A percentile compares a stretch with the other conserved stretches of the same genome.
These are phyloP conservation scores for Ilyonectria destructans DNA, from an alignment of 2,329 filamentous ascomycete species.

Conservation along the genomic window DNA sequence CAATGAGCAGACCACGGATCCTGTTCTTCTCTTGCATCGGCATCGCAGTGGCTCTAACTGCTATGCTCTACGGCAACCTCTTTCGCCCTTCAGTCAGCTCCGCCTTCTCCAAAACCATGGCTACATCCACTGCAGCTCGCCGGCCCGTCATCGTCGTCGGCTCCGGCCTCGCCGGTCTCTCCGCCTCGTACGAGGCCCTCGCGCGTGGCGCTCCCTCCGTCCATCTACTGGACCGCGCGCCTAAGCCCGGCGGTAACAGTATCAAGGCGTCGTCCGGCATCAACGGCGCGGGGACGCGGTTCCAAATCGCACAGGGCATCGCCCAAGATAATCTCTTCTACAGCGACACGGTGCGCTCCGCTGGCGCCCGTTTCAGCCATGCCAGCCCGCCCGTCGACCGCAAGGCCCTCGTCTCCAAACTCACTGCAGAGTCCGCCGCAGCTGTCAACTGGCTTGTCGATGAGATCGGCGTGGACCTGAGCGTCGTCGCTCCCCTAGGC, in stretches of 20 bases:
- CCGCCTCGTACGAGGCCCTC: slow-evolving; percentile 72
- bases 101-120: slow-evolving; percentile 49
- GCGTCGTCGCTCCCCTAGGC: slow-evolving; percentile 71
- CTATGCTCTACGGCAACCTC: slow-evolving; percentile 51
- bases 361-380: slow-evolving; percentile 60
- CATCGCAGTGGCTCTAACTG: slow-evolving; percentile 48
- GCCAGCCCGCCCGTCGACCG: slow-evolving; percentile 50
- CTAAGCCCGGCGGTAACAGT: slow-evolving; percentile 75
- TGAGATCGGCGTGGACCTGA: slow-evolving; percentile 72
- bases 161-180: slow-evolving; percentile 75
- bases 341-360: slow-evolving; percentile 71
- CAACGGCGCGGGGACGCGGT: slow-evolving; percentile 73
- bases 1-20: slow-evolving; percentile 50
- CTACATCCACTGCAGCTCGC: slow-evolving; percentile 31
- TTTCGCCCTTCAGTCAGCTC: slow-evolving; percentile 40
- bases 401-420: slow-evolving; percentile 62
- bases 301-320: slow-evolving; percentile 62
- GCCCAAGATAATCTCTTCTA: slow-evolving; percentile 63
- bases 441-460: slow-evolving; percentile 73
- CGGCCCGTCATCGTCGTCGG: slow-evolving; percentile 73
- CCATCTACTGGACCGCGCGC: slow-evolving; percentile 71
- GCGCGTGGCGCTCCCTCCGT: slow-evolving; percentile 65
- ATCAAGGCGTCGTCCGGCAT: slow-evolving; percentile 80
- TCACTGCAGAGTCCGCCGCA: slow-evolving; percentile 64
- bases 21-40: slow-evolving; percentile 49